Base-by-base conservation (phyloP, 2,329 filamentous ascomycete species). In the Parastagonospora nodorum region DNA sequence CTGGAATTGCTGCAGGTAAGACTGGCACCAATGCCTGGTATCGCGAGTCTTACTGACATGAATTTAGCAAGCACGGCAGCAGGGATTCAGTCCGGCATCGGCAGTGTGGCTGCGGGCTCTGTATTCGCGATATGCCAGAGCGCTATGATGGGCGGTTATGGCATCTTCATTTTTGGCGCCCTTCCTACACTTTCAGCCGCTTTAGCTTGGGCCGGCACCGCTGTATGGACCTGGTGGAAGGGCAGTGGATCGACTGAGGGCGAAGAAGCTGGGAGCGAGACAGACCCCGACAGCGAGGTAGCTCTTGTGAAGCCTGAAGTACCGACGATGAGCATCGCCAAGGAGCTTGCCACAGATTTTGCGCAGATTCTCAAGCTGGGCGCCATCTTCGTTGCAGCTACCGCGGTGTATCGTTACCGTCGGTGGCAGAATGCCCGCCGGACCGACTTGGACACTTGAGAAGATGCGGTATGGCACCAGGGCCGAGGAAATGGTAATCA, bases 131-230 rank as follows among this genome's bases (percentile, higher is more conserved):
- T 50, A 2, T 45, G 64, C 3, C 60, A 60, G 2, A 69, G 65
- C 30, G 67, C 66, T 0, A 57, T 44, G 4, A 71, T 67, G 63
- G 62, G 50, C 5, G 67, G 67, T 0, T 63, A 44, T 32, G 63
- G 63, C 2, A 45, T 40, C 5, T 7, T 27, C 2, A 45, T 60
- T n/a, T 52, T 67, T 2, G 33, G 14, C 2, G 28, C 15, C 5
- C 6, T 43, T 2, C 19, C 11, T 6, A 45, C 19, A 2, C 0
- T 38, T n/a, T 44, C 16, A 5, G 19, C 9, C 4, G 38, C 24
- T n/a, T 40, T 40, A n/a, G 19, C n/a, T 29, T 8, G 38, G 11
- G 11, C 24, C 12, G 36, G 36, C 6, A 11, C 27, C 16, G 36
- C 36, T 2, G 15, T 14, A 14, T 42, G 29, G 40, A 31, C 15